phyloP scores from a whole-genome alignment of 352 stramenopile genomes.

The Phytophthora meadii region DNA sequence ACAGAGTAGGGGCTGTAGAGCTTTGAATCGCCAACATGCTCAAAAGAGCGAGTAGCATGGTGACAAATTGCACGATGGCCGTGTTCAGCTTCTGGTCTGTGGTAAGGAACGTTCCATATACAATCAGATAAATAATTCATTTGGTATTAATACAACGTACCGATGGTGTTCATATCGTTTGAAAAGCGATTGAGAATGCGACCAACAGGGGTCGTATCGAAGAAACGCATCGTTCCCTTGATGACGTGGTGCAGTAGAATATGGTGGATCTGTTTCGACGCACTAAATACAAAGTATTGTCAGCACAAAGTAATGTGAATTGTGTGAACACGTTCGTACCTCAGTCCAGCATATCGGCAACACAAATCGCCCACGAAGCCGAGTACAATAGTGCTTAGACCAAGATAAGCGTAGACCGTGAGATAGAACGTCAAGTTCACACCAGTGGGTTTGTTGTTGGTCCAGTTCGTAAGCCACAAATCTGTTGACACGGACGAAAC shows the following conservation, averaged over 20 bases:
- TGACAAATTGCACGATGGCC: slow-evolving; percentile 51
- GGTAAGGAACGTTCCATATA: background rate
- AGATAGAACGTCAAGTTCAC: slow-evolving; percentile 55
- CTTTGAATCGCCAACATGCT: slow-evolving; percentile 67
- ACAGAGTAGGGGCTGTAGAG: slow-evolving; percentile 48
- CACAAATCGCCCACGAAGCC: slow-evolving; percentile 57
- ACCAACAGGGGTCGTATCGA: slow-evolving; percentile 81
- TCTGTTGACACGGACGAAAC: slow-evolving; percentile 63
- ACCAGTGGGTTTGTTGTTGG: slow-evolving; percentile 28
- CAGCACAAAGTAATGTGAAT: slow-evolving; percentile 4
- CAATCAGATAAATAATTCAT: slow-evolving; percentile 12
- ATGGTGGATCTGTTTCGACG: slow-evolving; percentile 70
- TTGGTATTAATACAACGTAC: slow-evolving; percentile 23
- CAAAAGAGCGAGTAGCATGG: slow-evolving; percentile 52
- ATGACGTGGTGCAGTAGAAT: slow-evolving; percentile 68
- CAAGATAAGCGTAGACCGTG: slow-evolving; percentile 64
- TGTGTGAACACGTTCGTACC: slow-evolving; percentile 33
- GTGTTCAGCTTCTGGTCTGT: slow-evolving; percentile 69
- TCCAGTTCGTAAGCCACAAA: slow-evolving; percentile 76
- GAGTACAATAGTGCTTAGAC: slow-evolving; percentile 56
- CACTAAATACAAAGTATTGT: slow-evolving; percentile 39
- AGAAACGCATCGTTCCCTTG: slow-evolving; percentile 87
- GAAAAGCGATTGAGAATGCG: slow-evolving; percentile 84
- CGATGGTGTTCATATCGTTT: slow-evolving; percentile 71
- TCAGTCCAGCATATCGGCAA: slow-evolving; percentile 56